Percentiles rank a stretch among this genome's conserved stretches.
Evolutionary conservation across 2,329 filamentous ascomycete species (phyloP).

Genomic region (Scytalidium sp.): DNA sequence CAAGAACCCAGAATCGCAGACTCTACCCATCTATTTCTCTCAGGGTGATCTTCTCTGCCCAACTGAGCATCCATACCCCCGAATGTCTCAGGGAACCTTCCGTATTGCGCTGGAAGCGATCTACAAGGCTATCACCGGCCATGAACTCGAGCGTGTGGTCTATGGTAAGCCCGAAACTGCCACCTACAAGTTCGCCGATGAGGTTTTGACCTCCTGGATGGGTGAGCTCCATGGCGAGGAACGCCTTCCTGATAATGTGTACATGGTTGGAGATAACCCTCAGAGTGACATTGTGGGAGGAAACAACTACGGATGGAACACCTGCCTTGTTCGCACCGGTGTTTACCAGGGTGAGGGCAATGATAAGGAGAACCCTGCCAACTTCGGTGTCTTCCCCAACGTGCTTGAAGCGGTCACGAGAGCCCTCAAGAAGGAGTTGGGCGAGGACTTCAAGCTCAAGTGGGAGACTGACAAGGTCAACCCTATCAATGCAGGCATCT

Average conservation of each 20-base stretch:
- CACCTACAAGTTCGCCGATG: constrained; percentile 77
- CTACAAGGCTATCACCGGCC: constrained; percentile 67
- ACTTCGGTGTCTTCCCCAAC: constrained; percentile 72
- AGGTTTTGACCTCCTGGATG: constrained; percentile 73
- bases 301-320: constrained; percentile 83
- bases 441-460: constrained; percentile 70
- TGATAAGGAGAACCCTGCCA: constrained; percentile 73
- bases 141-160: constrained; percentile 70
- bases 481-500: constrained; percentile 55
- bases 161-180: constrained; percentile 74
- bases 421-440: constrained; percentile 66
- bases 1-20: constrained; percentile 61
- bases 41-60: constrained; percentile 64
- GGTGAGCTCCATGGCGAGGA: constrained; percentile 72
- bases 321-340: constrained; percentile 73
- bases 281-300: constrained; percentile 72
- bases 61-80: constrained; percentile 61
- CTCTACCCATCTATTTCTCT: constrained; percentile 73
- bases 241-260: constrained; percentile 64
- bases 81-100: constrained; percentile 74
- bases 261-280: constrained; percentile 77
- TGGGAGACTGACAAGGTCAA: constrained; percentile 67
- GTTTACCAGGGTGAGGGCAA: constrained; percentile 76
- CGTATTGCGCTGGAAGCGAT: constrained; percentile 71
- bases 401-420: constrained; percentile 69